Base-by-base conservation (phyloP, 257 asterid species). In the Solanum medicagineum region DNA sequence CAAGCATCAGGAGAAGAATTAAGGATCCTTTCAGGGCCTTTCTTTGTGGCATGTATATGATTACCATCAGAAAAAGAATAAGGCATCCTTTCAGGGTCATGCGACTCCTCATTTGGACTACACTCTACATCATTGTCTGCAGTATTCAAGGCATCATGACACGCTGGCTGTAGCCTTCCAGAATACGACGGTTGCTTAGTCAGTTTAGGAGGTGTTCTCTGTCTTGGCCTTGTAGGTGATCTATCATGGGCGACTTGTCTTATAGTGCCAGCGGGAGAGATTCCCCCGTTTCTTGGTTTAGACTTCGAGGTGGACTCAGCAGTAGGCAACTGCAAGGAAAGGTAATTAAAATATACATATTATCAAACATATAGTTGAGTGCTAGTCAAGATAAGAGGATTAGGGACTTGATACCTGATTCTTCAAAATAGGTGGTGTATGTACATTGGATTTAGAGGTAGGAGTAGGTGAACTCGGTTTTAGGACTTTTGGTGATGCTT, bases 261-360 rank as follows among this genome's bases (percentile, higher is more conserved):
- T 44, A 70, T 51, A 44, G 91, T 91, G 73, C 90, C 89, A 8
- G 91, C 87, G 26, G 94, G 96, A 84, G 95, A 92, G 70, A 88
- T 47, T 17, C 91, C 93, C 19, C 92, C 98, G 11, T 91, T 91
- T 85, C 93, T 96, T 69, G 96, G 91, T 83, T 88, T 91, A 32
- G 92, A 91, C 94, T 92, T 96, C 1, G 92, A 90, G 73, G 97
- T 89, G 84, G 94, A 91, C 86, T 94, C 98, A 85, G 86, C 47
- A 36, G 84, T 51, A 68, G 95, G 95, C 51, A 93, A 77, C 98
- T 96, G 85, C 90, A 89, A 26, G 88, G 66, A 86, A 42, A 71
- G 81, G 60, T 83, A 32, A 26, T 79, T 53, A 79, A 79, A 79
- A 79, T 53, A 53, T 10, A 79, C 65, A 51, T 51, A 77, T 77